These are phyloP conservation scores for Trichoderma citrinoviride DNA, from an alignment of 2,329 filamentous ascomycete species.

Conservation along the genomic window DNA sequence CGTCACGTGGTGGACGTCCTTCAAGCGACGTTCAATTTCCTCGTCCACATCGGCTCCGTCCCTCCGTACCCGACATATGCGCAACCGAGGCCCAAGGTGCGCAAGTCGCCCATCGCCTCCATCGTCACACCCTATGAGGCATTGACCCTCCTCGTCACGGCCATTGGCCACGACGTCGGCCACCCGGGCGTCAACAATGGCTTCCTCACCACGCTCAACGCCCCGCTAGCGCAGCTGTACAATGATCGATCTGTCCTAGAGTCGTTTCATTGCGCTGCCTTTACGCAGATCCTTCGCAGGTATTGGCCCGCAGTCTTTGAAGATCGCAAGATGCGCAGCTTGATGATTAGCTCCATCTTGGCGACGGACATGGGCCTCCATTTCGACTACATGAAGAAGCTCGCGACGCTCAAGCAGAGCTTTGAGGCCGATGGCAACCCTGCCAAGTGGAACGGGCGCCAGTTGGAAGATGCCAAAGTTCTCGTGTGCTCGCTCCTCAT, in stretches of 20 bases:
- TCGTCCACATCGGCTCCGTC: conserved; percentile 74
- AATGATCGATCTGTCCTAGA: conserved; percentile 96
- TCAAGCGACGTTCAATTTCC: conserved; percentile 87
- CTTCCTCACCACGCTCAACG: conserved; percentile 87
- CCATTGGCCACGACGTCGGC: conserved; percentile 97
- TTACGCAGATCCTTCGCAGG: conserved; percentile 88
- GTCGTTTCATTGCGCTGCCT: conserved; percentile 95
- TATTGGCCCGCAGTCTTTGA: conserved; percentile 86
- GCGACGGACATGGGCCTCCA: conserved; percentile 97
- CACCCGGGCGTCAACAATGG: conserved; percentile 98
- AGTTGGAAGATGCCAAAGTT: conserved; percentile 72
- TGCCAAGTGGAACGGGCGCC: conserved; percentile 74
- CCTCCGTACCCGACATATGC: conserved; percentile 59
- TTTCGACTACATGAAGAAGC: conserved; percentile 91
- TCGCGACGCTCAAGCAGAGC: conserved; percentile 77
- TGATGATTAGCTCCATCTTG: conserved; percentile 97
- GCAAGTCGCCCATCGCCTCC: conserved; percentile 65
- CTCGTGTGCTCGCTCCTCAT: conserved; percentile 88
- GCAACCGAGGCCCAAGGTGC: conserved; percentile 30
- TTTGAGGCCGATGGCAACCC: conserved; percentile 64
- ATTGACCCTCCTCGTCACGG: conserved; percentile 83
- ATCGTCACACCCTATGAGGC: conserved; percentile 85
- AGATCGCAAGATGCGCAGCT: conserved; percentile 73
- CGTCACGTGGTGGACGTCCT: conserved; percentile 95
- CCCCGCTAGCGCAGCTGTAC: conserved; percentile 90